Base-by-base conservation (phyloP, 306 rosid species). In the Prinsepia uniflora region DNA sequence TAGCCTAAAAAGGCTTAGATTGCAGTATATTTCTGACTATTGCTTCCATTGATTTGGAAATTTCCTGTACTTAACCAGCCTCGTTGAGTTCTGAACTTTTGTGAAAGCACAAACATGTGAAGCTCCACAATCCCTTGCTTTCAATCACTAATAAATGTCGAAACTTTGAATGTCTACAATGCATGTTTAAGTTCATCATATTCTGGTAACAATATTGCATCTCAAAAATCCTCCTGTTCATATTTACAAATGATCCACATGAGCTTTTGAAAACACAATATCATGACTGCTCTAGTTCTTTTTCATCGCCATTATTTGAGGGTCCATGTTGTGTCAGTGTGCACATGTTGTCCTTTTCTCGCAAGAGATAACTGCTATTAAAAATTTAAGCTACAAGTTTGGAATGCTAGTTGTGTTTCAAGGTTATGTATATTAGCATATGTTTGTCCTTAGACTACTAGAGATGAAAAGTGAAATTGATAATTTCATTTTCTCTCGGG, bases 31-130 rank as follows among this genome's bases (percentile, higher is more conserved):
- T 56, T 56, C 40, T 22, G 61, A 24, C 36, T 56, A 24, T 71
- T 47, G 75, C 49, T 44, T 71, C 57, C 47, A 70, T 61, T 65
- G 70, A 69, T 82, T 71, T 78, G 60, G 71, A 36, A 60, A 65
- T 79, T 79, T 73, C 63, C 43, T 73, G 2, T 70, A 47, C 30
- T 22, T 18, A 40, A 39, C 8, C 48, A 11, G 39, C 62, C 42
- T 67, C 55, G 81, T 68, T 72, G 70, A 71, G 22, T 67, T 58
- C 42, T 24, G 34, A 19, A 60, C 61, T 80, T 74, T 40, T 71
- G 47, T 41, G 67, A 39, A 54, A 45, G 39, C 36, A 39, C 34
- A 30, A 4, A 49, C 59, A 19, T 6, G 18, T 4, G 58, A 49
- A 4, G 10, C 52, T 63, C 61, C 78, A 59, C 19, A 3, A 41